Evolutionary conservation across 2,329 filamentous ascomycete genomes (phyloP), one percentile per base, ranked within the genome.

Genomic region (Pseudocercospora fijiensis): DNA sequence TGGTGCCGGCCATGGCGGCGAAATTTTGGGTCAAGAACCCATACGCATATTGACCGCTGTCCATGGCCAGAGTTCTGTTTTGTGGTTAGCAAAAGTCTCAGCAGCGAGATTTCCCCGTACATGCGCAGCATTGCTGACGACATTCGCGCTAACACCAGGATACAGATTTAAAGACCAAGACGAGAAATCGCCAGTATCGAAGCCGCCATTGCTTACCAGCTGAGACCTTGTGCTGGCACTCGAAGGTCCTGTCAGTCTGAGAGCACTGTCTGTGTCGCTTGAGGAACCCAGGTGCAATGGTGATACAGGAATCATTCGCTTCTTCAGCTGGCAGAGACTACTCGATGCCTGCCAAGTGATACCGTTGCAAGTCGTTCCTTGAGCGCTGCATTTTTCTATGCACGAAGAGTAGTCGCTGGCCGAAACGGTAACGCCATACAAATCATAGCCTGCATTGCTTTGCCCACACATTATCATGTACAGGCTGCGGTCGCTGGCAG

Each of bases 21-120:
- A 45, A 18, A 9, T 45, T 45, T 13, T 45, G 41, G 41, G 16
- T 45, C n/a, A 45, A 9, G 41, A n/a, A 45, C n/a, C 41, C 41
- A 45, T 45, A 45, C 41, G 41, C 41, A 45, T 52, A 52, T 52
- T 52, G 49, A n/a, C 22, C n/a, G 49, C 41, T 45, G 41, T 45
- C n/a, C 41, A 45, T 18, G 11, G 7, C 41, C 41, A 45, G 6
- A 6, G 11, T 13, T 9, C 41, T 45, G 18, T 20, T 2, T 24
- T 4, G 6, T 26, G 8, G 26, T 52, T 28, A 26, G 49, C 16
- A 11, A 20, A 52, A 18, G n/a, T 16, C 16, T 52, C 16, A 52
- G 49, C 49, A 9, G 2, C 16, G 18, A 9, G 41, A 20, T 1
- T 18, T 7, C 11, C 9, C 26, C 22, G 26, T 28, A n/a, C 41